Conservation (phyloP, 208 protist species). For the Leishmania guyanensis region DNA sequence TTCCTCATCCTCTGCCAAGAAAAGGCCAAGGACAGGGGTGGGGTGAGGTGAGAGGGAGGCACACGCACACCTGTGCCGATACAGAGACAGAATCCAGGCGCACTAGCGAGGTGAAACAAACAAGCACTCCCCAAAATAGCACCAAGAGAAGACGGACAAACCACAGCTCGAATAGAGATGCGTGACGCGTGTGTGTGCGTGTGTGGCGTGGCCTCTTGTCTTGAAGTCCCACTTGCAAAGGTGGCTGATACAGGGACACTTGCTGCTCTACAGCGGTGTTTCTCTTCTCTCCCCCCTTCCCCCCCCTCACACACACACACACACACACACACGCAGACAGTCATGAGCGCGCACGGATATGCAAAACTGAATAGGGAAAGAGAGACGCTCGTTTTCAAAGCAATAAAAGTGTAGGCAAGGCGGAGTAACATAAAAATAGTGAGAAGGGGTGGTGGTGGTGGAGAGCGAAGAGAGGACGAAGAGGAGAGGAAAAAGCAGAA, state of each 20-base stretch:
- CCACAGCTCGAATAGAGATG: not conserved
- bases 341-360: too few relatives aligned
- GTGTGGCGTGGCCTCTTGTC: not conserved
- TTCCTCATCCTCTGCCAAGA: too few relatives aligned
- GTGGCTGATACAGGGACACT: not conserved
- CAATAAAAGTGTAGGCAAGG: too few relatives aligned
- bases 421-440: too few relatives aligned
- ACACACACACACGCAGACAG: too few relatives aligned
- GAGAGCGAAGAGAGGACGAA: too few relatives aligned
- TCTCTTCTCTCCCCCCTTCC: too few relatives aligned
- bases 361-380: not conserved
- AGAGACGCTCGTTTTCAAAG: not conserved
- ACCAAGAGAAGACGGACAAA: not conserved
- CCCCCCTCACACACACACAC: too few relatives aligned
- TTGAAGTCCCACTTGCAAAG: not conserved
- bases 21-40: too few relatives aligned
- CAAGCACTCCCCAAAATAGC: not conserved
- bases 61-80: not conserved
- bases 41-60: not conserved
- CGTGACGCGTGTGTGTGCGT: not conserved
- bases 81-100: not conserved
- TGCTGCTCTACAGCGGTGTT: not conserved
- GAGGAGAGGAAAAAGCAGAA: not conserved
- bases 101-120: not conserved
- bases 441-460: too few relatives aligned